These are phyloP conservation scores for Cyathus striatus DNA, from an alignment of 768 basidiomycete species.

Conservation along the genomic window DNA sequence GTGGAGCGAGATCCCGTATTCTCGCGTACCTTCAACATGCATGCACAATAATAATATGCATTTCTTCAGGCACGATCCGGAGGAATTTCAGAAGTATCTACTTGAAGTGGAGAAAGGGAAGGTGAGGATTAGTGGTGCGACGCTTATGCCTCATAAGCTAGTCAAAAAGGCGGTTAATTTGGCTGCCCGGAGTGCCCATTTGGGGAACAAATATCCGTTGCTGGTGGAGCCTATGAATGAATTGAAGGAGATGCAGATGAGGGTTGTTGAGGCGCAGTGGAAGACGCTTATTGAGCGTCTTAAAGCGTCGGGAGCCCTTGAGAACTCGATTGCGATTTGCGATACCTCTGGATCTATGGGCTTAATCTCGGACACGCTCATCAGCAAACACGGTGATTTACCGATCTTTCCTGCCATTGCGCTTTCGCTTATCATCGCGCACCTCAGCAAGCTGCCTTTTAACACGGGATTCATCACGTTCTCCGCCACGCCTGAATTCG, in stretches of 20 bases:
- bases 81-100: constrained; percentile 56
- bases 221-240: constrained; percentile 20
- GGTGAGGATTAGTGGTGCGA: constrained; percentile 58
- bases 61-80: constrained; percentile 56
- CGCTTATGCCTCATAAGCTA: constrained; percentile 61
- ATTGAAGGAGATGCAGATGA: constrained; percentile 28
- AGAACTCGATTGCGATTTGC: constrained; percentile 62
- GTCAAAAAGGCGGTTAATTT: constrained; percentile 37
- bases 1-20: constrained; percentile 55
- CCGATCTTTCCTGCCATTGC: constrained; percentile 63
- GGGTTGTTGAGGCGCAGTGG: constrained; percentile 66
- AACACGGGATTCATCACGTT: constrained; percentile 67
- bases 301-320: constrained; percentile 48
- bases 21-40: constrained; percentile 53
- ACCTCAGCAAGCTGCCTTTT: constrained; percentile 61
- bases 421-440: constrained; percentile 61
- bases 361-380: constrained; percentile 3
- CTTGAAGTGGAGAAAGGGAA: constrained; percentile 49
- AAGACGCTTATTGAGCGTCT: constrained; percentile 48
- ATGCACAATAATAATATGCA: constrained; percentile 52
- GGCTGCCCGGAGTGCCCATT: too few relatives aligned
- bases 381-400: constrained; percentile 5
- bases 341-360: constrained; percentile 80
- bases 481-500: constrained; percentile 42
- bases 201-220: constrained; percentile 16